Base-by-base conservation (phyloP, 1,139 yeast species). In the Magnusiomyces suaveolens region DNA sequence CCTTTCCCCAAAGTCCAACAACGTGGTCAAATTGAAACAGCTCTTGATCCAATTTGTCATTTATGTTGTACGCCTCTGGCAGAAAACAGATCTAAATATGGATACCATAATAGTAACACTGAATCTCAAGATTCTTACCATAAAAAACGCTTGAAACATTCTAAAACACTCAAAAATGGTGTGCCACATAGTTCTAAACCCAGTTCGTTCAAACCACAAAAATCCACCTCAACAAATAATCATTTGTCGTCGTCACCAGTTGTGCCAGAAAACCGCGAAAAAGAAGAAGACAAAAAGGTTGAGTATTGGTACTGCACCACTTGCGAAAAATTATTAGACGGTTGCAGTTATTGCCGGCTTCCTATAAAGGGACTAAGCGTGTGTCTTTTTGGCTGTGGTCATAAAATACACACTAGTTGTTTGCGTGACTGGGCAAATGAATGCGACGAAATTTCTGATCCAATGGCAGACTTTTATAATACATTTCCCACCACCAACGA, bases 231-330 rank as follows among this genome's bases (percentile, higher is more conserved):
- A n/a, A 24, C n/a, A 26, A 21, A 3, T 26, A 24, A 14, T 20
- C n/a, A 21, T 16, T 43, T 32, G 12, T 6, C 33, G 23, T 6
- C 44, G 10, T 23, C 16, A 41, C 44, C 44, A 20, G n/a, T n/a
- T n/a, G n/a, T n/a, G n/a, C n/a, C n/a, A n/a, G n/a, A n/a, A n/a
- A n/a, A n/a, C n/a, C 24, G 14, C 16, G 14, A 18, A 8, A 3
- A 41, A 20, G 16, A 20, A 23, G 32, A 16, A 43, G 47, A 16
- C 18, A 18, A 43, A 20, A 43, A 24, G 4, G 46, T 79, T 62
- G 95, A 94, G 0, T 83, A 77, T 62, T 89, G 96, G 96, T 87
- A 83, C 66, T 90, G 97, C 70, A 88, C 82, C 53, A 75, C 75
- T 46, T 90, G 97, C 66, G 72, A 75, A 2, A 72, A 69, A 48